Base-by-base conservation (phyloP, 2,329 filamentous ascomycete genomes). In the Talaromyces amestolkiae region DNA sequence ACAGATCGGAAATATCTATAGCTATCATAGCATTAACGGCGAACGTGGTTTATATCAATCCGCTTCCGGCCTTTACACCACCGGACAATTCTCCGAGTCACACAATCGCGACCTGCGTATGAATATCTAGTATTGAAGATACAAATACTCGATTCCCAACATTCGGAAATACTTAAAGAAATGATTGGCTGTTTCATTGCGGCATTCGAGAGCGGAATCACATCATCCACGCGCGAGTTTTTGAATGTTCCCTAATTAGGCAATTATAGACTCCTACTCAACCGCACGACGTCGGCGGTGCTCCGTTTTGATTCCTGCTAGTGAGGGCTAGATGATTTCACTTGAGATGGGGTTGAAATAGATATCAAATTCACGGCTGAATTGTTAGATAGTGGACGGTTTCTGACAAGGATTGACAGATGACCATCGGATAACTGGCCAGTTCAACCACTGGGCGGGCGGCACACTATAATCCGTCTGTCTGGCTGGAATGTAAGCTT, bases 201-300 rank as follows among this genome's bases (percentile, higher is more conserved):
- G 58, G 58, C 58, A 61, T 61, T 24, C 41, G 22, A 35, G 35
- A 39, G 24, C 11, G 10, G 27, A 37, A 61, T 61, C 58, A 61
- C 58, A 49, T 35, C 58, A 61, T 61, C 22, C 13, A 22, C 7
- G 27, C 27, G 27, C 45, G 45, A 53, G 27, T n/a, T 53, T 33
- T 31, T 7, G 19, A 17, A 17, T 61, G 19, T 51, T 61, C 1
- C 58, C 43, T 22, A 24, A 24, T 61, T 37, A 24, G 58, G 58
- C 17, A 61, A 61, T 61, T 10, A 61, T 47, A 51, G n/a, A 31
- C 31, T 22, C 1, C 3, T 33, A 7, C 11, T 8, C 3, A 15
- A 51, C 58, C 31, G 58, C 43, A 35, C 17, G 6, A 19, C 6
- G 43, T 22, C 9, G 43, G 19, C 13, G 10, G 19, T 19, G 43